A percentile compares a stretch with the other conserved stretches of the same genome.
Evolutionary conservation across 371 early-diverging fungal species (phyloP).

Genomic region (Edhazardia aedis): DNA sequence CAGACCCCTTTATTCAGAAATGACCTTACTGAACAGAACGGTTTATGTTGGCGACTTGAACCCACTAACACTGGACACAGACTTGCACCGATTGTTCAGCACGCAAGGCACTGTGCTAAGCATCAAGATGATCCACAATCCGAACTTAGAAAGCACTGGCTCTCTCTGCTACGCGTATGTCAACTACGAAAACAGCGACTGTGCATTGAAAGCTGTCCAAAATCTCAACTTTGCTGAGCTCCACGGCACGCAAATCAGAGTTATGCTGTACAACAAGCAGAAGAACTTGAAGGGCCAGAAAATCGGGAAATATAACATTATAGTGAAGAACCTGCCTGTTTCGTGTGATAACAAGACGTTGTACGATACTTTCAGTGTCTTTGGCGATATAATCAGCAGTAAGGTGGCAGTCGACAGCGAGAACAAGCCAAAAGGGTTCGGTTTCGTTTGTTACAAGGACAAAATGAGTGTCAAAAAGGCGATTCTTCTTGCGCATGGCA

Average conservation of each 20-base stretch:
- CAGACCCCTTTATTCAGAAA: too few species aligned
- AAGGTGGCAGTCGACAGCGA: slow-evolving; percentile 29
- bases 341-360: slow-evolving; percentile 35
- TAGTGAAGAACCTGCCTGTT: slow-evolving; percentile 44
- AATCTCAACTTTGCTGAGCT: slow-evolving; percentile 34
- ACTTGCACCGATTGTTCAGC: slow-evolving; percentile 35
- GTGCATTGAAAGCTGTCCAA: slow-evolving; percentile 27
- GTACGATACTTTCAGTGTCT: slow-evolving; percentile 40
- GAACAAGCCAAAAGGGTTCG: slow-evolving; percentile 42
- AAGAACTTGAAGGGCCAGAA: slow-evolving; percentile 5
- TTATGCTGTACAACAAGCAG: slow-evolving; percentile 21
- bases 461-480: slow-evolving; percentile 39
- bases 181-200: slow-evolving; percentile 27
- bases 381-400: slow-evolving; percentile 41
- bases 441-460: slow-evolving; percentile 41
- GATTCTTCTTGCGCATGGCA: slow-evolving; percentile 27
- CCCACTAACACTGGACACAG: slow-evolving; percentile 25
- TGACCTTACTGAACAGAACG: too few species aligned
- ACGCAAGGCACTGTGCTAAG: slow-evolving; percentile 17
- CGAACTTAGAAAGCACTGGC: too few species aligned
- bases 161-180: slow-evolving; percentile 40
- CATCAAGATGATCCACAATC: slow-evolving; percentile 17
- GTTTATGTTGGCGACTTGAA: slow-evolving; percentile 42
- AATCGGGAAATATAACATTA: slow-evolving; percentile 38
- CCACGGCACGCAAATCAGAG: slow-evolving; percentile 32